Percentiles rank a stretch among this genome's conserved stretches.
phyloP scores from a whole-genome alignment of 2,329 filamentous ascomycete genomes.

The Daldinia sp. region DNA sequence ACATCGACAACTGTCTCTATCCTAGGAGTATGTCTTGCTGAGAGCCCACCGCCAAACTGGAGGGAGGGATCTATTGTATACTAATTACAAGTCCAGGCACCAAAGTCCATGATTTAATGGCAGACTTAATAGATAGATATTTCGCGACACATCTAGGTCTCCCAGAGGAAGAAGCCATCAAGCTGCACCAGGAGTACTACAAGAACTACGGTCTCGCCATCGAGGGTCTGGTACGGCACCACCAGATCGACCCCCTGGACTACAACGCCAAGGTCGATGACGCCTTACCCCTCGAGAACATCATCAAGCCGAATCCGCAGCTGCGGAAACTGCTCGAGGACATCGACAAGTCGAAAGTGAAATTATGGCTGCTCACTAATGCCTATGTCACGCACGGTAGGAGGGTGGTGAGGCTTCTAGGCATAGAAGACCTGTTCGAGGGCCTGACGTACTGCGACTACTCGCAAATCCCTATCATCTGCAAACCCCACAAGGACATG shows the following conservation, averaged over 20 bases:
- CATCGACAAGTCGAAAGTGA: slow-evolving; percentile 86
- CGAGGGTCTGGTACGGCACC: slow-evolving; percentile 91
- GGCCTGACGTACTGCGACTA: slow-evolving; percentile 98
- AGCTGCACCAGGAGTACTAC: slow-evolving; percentile 93
- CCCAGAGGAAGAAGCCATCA: slow-evolving; percentile 80
- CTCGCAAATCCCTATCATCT: slow-evolving; percentile 76
- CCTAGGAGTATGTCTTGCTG: slow-evolving; percentile 74
- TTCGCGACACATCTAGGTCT: slow-evolving; percentile 79
- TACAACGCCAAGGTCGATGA: slow-evolving; percentile 97
- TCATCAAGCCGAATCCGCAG: slow-evolving; percentile 82
- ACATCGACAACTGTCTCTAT: slow-evolving; percentile 99
- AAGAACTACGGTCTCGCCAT: slow-evolving; percentile 97
- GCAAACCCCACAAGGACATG: slow-evolving; percentile 88
- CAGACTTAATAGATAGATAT: slow-evolving; percentile 77
- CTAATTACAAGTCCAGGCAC: slow-evolving; percentile 63
- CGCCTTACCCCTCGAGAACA: slow-evolving; percentile 85
- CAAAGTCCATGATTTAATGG: slow-evolving; percentile 91
- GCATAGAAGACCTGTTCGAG: slow-evolving; percentile 89
- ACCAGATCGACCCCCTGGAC: slow-evolving; percentile 93
- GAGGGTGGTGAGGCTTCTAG: slow-evolving; percentile 83
- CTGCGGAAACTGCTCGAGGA: slow-evolving; percentile 82
- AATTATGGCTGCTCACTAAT: slow-evolving; percentile 95
- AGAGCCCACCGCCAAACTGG: not conserved
- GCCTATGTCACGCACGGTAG: slow-evolving; percentile 91
- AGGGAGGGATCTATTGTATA: not conserved